phyloP scores from a whole-genome alignment of 148 eudicot genomes.

The Rhododendron ferrugineum region DNA sequence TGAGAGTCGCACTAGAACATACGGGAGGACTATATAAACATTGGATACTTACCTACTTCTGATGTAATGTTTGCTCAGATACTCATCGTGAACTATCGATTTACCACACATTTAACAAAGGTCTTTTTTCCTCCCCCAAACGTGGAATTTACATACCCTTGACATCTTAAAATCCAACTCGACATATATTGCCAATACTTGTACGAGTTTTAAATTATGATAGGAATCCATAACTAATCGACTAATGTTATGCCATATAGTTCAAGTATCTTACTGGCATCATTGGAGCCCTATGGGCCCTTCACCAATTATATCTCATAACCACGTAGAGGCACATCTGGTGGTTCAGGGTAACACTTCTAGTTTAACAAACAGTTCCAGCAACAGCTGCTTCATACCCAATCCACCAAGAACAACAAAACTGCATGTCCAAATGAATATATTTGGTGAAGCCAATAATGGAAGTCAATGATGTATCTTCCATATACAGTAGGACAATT shows the following conservation, averaged over 20 bases:
- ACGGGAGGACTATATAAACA: not conserved
- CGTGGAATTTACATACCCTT: not conserved
- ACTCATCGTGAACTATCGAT: not conserved
- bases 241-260: not conserved
- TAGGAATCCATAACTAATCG: not conserved
- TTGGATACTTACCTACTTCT: not conserved
- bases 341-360: not conserved
- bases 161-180: not conserved
- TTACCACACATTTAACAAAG: not conserved
- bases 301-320: not conserved
- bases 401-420: slow-evolving; percentile 1
- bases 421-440: not conserved
- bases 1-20: not conserved
- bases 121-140: not conserved
- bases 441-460: not conserved
- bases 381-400: not conserved
- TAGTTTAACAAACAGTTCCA: not conserved
- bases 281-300: not conserved
- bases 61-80: not conserved
- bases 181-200: not conserved
- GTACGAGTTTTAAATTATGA: not conserved
- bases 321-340: not conserved
- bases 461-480: not conserved
- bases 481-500: not conserved
- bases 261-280: not conserved